A percentile compares a stretch with the other conserved stretches of the same genome.
phyloP scores from a whole-genome alignment of 1,284 basidiomycete genomes.

The Moesziomyces aphidis region DNA sequence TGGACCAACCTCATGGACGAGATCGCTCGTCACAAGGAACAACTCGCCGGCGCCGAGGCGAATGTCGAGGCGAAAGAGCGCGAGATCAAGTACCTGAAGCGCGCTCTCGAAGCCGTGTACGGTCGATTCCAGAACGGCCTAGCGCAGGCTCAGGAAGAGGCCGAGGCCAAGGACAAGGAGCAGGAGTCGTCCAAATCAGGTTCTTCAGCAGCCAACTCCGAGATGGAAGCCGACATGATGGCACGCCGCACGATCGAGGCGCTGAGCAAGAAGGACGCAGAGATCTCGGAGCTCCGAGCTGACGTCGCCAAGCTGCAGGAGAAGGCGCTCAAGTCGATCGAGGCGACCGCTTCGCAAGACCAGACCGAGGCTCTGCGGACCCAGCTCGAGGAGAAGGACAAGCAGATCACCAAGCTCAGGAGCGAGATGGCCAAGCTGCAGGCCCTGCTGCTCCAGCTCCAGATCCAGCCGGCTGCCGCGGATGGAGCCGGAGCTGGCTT shows the following conservation, averaged over 20 bases:
- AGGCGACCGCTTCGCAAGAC: conserved; percentile 15
- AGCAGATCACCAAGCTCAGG: conserved; percentile 33
- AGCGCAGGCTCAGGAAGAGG: conserved; percentile 67
- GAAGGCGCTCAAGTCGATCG: conserved; percentile 43
- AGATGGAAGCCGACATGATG: conserved; percentile 76
- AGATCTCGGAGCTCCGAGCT: conserved; percentile 70
- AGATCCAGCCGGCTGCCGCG: conserved; percentile 38
- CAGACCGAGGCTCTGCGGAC: conserved; percentile 19
- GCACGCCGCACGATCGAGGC: conserved; percentile 78
- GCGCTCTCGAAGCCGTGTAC: conserved; percentile 85
- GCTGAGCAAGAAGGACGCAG: conserved; percentile 78
- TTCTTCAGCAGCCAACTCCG: conserved; percentile 16
- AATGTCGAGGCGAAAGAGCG: conserved; percentile 75
- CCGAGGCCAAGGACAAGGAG: conserved; percentile 37
- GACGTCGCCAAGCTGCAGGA: conserved; percentile 59
- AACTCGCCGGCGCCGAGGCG: conserved; percentile 75
- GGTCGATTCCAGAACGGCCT: conserved; percentile 75
- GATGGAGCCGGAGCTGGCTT: conserved; percentile 15
- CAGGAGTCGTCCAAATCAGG: conserved; percentile 14
- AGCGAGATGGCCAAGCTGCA: conserved; percentile 50
- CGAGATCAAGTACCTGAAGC: conserved; percentile 80
- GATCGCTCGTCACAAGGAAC: conserved; percentile 76
- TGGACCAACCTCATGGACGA: conserved; percentile 82
- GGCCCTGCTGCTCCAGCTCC: conserved; percentile 45
- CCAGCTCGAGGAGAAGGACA: conserved; percentile 29